Base-by-base conservation (phyloP, 352 stramenopile species). In the Phytopythium cucurbitacearum region DNA sequence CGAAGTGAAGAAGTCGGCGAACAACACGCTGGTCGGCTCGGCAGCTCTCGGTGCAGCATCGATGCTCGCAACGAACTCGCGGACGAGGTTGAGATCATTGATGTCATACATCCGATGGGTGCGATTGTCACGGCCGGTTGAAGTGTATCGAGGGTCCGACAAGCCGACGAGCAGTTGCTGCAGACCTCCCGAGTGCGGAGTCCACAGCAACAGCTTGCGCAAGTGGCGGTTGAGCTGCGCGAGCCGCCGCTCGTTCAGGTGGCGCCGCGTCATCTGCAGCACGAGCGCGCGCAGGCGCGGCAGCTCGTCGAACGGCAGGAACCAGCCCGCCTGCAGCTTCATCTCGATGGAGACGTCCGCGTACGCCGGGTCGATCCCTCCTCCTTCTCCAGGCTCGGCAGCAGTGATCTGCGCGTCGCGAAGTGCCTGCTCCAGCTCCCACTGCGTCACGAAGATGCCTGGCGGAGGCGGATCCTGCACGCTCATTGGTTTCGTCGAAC, bases 251-350 rank as follows among this genome's bases (percentile, higher is more conserved):
- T 87, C 76, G 48, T 71, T 76, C 53, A 87, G 33, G 41, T 87
- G 76, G 15, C 66, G 68, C 12, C 71, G 71, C 1, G 69, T 84
- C 37, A 85, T 75, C 51, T 85, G 75, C 40, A 84, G 70, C 4
- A 87, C 60, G 15, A 83, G 57, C 42, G 39, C 73, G 15, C 76
- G 65, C 7, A 86, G 51, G 5, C 69, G 52, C 10, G 61, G 37
- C 10, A 85, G 54, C 10, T 85, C 56, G 13, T 82, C 71, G 12
- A 89, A 84, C 8, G 76, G 76, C n/a, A 87, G 41, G 48, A 87
- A 83, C 78, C 78, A 87, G 36, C 71, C 86, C 10, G 74, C 69
- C 54, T 75, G 62, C 1, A 87, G 55, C 11, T 78, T 63, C 15
- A 50, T 69, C 16, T 49, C 50, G 50, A 72, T 59, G 9, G 63